These are phyloP conservation scores for Tolypocladium cylindrosporum DNA, from an alignment of 2,329 filamentous ascomycete genomes.

Conservation along the genomic window DNA sequence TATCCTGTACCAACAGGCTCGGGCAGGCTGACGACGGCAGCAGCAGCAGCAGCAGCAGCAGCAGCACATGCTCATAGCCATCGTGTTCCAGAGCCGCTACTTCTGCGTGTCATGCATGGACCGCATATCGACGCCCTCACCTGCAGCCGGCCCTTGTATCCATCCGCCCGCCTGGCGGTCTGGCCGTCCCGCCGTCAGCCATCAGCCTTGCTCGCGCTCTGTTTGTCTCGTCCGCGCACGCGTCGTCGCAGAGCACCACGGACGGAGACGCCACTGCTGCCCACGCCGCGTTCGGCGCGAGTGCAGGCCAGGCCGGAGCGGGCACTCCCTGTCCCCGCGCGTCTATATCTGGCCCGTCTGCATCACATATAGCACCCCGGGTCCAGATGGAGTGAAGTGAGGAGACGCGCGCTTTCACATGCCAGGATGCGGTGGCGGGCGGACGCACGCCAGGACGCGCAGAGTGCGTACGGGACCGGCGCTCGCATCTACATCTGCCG, in stretches of 20 bases:
- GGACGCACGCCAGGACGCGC: background rate
- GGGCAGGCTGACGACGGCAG: background rate
- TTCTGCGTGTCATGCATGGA: slow-evolving; percentile 2
- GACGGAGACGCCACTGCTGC: background rate
- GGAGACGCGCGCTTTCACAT: background rate
- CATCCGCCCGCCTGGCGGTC: background rate
- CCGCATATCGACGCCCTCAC: slow-evolving; percentile 12
- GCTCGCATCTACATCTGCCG: background rate
- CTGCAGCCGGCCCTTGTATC: slow-evolving; percentile 11
- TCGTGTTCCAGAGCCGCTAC: background rate
- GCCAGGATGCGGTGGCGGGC: background rate
- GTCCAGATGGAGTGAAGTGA: background rate
- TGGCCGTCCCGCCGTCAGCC: background rate
- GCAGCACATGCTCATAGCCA: background rate
- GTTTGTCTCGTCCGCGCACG: too few species aligned
- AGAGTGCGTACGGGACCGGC: background rate
- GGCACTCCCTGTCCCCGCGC: background rate
- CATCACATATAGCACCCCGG: background rate
- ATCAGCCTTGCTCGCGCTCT: background rate
- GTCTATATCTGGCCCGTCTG: background rate
- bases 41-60: background rate
- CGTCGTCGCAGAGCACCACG: background rate
- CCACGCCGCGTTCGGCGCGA: too few species aligned
- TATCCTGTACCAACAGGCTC: background rate
- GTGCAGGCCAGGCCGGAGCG: background rate